Conservation (phyloP, 2,329 filamentous ascomycete species). For the Diplodia seriata region DNA sequence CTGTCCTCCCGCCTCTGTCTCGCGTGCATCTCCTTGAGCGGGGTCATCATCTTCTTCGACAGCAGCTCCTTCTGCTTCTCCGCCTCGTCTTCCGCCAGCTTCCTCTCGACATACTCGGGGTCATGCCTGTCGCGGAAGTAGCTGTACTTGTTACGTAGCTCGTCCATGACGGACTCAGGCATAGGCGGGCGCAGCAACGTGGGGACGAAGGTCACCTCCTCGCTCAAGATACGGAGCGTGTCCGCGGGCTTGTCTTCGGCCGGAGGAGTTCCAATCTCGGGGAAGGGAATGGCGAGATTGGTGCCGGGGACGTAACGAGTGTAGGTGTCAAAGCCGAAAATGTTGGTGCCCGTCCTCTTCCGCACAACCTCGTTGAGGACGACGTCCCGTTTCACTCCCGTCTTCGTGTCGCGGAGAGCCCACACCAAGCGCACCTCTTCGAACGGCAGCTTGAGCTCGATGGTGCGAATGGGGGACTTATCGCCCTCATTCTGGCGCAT, state of each 20-base stretch:
- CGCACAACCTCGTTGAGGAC: conserved; percentile 45
- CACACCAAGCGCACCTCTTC: conserved; percentile 81
- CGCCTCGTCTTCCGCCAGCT: conserved; percentile 65
- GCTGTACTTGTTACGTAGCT: conserved; percentile 83
- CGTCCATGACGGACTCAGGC: conserved; percentile 78
- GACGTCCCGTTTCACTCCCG: conserved; percentile 69
- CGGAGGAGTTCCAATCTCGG: conserved; percentile 44
- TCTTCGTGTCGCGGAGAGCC: conserved; percentile 70
- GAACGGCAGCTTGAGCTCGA: conserved; percentile 68
- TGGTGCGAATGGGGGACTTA: conserved; percentile 54
- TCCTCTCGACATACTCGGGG: conserved; percentile 70
- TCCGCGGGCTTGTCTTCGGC: conserved; percentile 67
- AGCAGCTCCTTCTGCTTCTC: conserved; percentile 49
- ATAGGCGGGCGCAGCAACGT: conserved; percentile 79
- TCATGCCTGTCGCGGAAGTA: conserved; percentile 83
- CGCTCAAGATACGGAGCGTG: conserved; percentile 77
- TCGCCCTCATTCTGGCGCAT: conserved; percentile 49
- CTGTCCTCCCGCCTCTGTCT: conserved; percentile 29
- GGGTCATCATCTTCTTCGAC: conserved; percentile 53
- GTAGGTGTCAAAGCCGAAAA: conserved; percentile 42
- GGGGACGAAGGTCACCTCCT: conserved; percentile 78
- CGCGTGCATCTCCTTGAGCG: conserved; percentile 52
- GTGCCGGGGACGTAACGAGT: conserved; percentile 48
- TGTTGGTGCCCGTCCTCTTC: conserved; percentile 31
- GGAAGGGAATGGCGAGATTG: conserved; percentile 34